Base-by-base conservation (phyloP, 2,329 filamentous ascomycete genomes). In the Trichoderma asperellum region DNA sequence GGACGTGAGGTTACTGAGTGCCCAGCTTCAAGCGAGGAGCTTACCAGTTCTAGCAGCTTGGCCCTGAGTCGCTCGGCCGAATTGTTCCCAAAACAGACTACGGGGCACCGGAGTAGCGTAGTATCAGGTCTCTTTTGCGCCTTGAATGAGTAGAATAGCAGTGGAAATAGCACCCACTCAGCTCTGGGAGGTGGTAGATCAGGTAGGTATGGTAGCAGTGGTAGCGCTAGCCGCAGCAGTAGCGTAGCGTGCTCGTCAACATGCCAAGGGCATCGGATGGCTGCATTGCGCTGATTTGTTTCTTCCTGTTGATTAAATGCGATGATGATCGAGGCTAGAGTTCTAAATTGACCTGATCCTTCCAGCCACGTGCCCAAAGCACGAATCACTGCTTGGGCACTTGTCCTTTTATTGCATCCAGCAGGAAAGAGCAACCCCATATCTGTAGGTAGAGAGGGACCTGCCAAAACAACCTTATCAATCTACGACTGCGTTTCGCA, bases 111-210 rank as follows among this genome's bases (percentile, higher is more conserved):
- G 24, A 24, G 34, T 24, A 35, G 53, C 53, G 55, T 59, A n/a
- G 55, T 55, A 55, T 59, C 24, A 57, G 40, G 27, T 21, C 56
- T 12, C n/a, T 24, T 43, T 40, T 37, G 56, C 56, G 34, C 27
- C 27, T 11, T 59, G 57, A 18, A 8, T 16, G 5, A 11, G 12
- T 43, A n/a, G 40, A 43, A 43, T 7, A 43, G 18, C 40, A 43
- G 40, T 43, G 40, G 40, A 16, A 58, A 47, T 64, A 11, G 27
- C 63, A 18, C 35, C 40, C 64, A 8, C 52, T 27, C n/a, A 58
- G 55, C 40, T 67, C 64, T 59, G 58, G 29, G 64, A 11, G 47
- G 16, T n/a, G 63, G 47, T 52, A 47, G 55, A 67, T 49, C 63
- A 49, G 40, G 63, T 59, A 67, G 27, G 62, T 43, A 37, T 43